Conservation (phyloP, 2,329 filamentous ascomycete genomes). For the Ilyonectria sp. region DNA sequence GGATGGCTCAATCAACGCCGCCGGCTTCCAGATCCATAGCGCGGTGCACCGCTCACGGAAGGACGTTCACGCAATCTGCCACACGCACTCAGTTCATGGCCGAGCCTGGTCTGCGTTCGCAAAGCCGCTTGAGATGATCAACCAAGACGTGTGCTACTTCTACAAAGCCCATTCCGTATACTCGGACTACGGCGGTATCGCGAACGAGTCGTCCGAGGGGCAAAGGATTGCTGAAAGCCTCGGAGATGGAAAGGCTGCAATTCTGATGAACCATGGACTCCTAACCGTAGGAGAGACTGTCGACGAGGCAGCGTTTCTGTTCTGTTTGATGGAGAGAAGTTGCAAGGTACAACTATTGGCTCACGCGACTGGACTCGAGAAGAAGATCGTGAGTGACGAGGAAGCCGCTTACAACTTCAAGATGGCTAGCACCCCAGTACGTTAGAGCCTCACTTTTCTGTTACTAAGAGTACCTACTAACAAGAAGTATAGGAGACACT, state of each 20-base stretch:
- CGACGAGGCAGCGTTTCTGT: slow-evolving; percentile 75
- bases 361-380: slow-evolving; percentile 5
- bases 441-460: neutral
- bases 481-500: neutral
- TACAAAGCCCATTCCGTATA: slow-evolving; percentile 71
- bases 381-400: slow-evolving; percentile 10
- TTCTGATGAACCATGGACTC: slow-evolving; percentile 74
- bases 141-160: slow-evolving; percentile 69
- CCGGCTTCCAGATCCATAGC: slow-evolving; percentile 73
- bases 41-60: slow-evolving; percentile 70
- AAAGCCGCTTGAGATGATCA: slow-evolving; percentile 72
- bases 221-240: slow-evolving; percentile 68
- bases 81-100: slow-evolving; percentile 70
- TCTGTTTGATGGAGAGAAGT: slow-evolving; percentile 48
- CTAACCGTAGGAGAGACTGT: slow-evolving; percentile 74
- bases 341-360: slow-evolving; percentile 45
- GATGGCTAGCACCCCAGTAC: slow-evolving; percentile 21
- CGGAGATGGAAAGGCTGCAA: slow-evolving; percentile 67
- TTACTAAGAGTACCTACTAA: neutral
- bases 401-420: slow-evolving; percentile 21
- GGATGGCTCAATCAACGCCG: slow-evolving; percentile 66
- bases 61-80: slow-evolving; percentile 71
- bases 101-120: slow-evolving; percentile 72
- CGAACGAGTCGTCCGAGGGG: slow-evolving; percentile 71
- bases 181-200: slow-evolving; percentile 71